Conservation (phyloP, 139 green algal species). For the Chlamydomonas schloesseri region DNA sequence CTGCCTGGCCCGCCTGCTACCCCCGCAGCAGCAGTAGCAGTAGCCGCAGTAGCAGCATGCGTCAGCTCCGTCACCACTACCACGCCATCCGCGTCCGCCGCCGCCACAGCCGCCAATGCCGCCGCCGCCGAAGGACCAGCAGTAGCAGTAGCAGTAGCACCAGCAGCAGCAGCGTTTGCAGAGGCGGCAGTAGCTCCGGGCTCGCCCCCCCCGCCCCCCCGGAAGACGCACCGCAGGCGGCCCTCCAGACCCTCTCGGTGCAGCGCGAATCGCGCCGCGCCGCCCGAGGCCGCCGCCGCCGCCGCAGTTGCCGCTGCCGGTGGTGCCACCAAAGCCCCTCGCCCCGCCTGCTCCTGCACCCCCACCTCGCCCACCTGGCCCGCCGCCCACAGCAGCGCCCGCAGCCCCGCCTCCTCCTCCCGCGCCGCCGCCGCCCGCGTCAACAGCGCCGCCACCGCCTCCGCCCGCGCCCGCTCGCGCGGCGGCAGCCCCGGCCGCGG, state of each 20-base stretch:
- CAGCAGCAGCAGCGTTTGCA: neutral
- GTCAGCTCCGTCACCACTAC: conserved; percentile 17
- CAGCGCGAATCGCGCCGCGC: conserved; percentile 1
- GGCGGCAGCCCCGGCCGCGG: neutral
- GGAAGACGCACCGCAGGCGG: neutral
- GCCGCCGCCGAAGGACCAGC: too few species aligned
- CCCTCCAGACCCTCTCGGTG: conserved; percentile 16
- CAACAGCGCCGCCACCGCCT: conserved; percentile 4
- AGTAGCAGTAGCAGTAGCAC: neutral
- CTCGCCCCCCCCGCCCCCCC: neutral
- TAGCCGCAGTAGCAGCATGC: too few species aligned
- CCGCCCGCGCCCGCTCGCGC: neutral
- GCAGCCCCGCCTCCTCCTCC: neutral
- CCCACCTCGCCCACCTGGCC: neutral
- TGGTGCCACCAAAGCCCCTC: neutral
- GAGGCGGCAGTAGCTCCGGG: too few species aligned
- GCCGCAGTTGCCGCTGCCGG: neutral
- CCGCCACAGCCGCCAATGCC: too few species aligned
- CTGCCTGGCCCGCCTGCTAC: too few species aligned
- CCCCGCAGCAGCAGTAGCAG: too few species aligned
- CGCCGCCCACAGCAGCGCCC: neutral
- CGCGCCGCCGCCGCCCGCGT: neutral
- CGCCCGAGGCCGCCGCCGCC: neutral
- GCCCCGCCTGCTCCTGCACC: neutral
- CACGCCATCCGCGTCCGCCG: neutral